Conservation (phyloP, 1,139 yeast genomes). For the Dujonia santamariae region DNA sequence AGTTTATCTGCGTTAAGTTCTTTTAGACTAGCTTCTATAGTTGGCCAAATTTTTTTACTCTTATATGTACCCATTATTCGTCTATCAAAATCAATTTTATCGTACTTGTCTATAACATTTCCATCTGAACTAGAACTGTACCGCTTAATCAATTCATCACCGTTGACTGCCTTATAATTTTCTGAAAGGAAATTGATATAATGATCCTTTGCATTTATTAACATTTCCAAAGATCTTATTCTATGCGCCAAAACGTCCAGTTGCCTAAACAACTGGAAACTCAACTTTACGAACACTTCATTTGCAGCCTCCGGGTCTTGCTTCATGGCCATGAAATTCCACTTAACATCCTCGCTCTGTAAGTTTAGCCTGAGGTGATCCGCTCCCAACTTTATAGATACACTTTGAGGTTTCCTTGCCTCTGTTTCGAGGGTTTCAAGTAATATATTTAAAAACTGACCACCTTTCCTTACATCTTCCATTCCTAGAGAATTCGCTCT, state of each 20-base stretch:
- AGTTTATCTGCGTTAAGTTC: slow-evolving; percentile 4
- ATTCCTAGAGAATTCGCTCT: slow-evolving; percentile 23
- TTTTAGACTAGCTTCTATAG: slow-evolving; percentile 13
- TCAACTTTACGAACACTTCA: slow-evolving; percentile 19
- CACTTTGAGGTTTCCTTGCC: no score
- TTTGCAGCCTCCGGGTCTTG: slow-evolving; percentile 10
- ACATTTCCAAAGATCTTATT: slow-evolving; percentile 19
- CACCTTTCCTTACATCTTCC: slow-evolving; percentile 18
- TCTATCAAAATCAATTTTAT: no score
- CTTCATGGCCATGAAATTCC: slow-evolving; percentile 21
- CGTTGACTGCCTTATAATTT: slow-evolving; percentile 37
- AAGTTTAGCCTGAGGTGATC: not conserved
- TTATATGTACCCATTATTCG: slow-evolving; percentile 5
- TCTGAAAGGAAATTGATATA: slow-evolving; percentile 33
- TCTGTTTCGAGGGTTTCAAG: slow-evolving; percentile 8
- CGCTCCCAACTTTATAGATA: no score
- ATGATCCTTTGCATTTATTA: slow-evolving; percentile 30
- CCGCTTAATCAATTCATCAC: slow-evolving; percentile 30
- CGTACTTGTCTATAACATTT: not conserved
- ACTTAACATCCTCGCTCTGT: slow-evolving; percentile 11
- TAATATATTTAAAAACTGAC: slow-evolving; percentile 10
- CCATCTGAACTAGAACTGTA: slow-evolving; percentile 12
- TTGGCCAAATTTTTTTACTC: slow-evolving; percentile 2
- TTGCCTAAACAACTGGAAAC: slow-evolving; percentile 22
- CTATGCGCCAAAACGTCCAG: slow-evolving; percentile 20